These are phyloP conservation scores for Penicillium sp. DNA, from an alignment of 2,329 filamentous ascomycete genomes.

Conservation along the genomic window DNA sequence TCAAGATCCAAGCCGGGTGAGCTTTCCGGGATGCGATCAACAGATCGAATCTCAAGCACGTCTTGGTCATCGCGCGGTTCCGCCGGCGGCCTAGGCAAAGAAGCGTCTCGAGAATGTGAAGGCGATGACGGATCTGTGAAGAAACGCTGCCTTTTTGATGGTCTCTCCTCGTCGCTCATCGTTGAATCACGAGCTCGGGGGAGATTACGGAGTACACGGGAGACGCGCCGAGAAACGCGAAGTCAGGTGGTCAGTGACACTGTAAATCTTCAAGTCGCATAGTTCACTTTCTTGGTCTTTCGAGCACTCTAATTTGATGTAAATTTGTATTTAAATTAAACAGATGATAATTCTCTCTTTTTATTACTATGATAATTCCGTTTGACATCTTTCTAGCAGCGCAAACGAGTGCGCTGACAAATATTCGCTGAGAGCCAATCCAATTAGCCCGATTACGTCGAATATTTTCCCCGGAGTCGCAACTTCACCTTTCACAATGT, in stretches of 20 bases:
- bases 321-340: not conserved
- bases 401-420: conserved; percentile 8
- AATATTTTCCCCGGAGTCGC: conserved; percentile 6
- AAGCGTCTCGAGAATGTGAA: conserved; percentile 21
- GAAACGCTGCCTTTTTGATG: conserved; percentile 64
- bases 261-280: conserved; percentile 24
- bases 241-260: conserved; percentile 29
- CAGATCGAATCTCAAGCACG: not conserved
- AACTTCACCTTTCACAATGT: conserved; percentile 20
- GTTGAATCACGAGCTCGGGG: conserved; percentile 7
- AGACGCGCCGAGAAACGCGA: conserved; percentile 41
- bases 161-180: conserved; percentile 48
- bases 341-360: not conserved
- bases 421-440: conserved; percentile 18
- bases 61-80: not conserved
- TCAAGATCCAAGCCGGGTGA: not conserved
- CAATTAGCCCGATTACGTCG: conserved; percentile 20
- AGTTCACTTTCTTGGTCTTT: not conserved
- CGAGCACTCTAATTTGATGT: not conserved
- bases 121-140: conserved; percentile 51
- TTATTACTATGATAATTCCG: not conserved
- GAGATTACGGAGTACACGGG: conserved; percentile 2
- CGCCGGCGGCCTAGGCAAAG: conserved; percentile 5
- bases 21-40: not conserved
- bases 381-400: not conserved